These are phyloP conservation scores for Penicillium decumbens DNA, from an alignment of 2,329 filamentous ascomycete species.

Conservation along the genomic window DNA sequence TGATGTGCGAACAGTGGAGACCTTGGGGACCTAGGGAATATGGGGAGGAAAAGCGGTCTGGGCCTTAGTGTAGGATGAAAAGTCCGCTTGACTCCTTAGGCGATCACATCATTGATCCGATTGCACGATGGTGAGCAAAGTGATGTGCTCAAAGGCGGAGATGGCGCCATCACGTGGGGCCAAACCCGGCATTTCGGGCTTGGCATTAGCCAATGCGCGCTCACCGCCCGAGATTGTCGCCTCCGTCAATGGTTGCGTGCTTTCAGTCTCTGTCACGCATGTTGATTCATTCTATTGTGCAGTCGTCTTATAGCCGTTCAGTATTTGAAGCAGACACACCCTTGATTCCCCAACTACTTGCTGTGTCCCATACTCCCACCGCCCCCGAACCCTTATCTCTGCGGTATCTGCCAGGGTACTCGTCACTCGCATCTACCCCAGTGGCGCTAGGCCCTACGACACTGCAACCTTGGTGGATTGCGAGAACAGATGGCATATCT, in stretches of 20 bases:
- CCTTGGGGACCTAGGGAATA: not conserved
- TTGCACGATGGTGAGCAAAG: not conserved
- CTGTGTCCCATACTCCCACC: not conserved
- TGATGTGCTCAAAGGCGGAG: constrained; percentile 13
- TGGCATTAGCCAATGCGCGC: constrained; percentile 7
- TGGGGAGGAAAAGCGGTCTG: not conserved
- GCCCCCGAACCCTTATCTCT: not conserved
- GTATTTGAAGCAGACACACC: constrained; percentile 1
- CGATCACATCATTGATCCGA: not conserved
- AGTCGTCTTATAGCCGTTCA: not conserved
- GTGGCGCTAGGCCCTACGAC: not conserved
- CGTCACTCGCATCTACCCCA: not conserved
- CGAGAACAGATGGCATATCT: not conserved
- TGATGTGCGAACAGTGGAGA: not conserved
- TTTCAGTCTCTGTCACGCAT: constrained; percentile 11
- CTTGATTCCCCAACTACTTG: not conserved
- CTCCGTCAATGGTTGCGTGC: constrained; percentile 11
- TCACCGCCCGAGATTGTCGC: constrained; percentile 11
- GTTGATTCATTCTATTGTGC: constrained; percentile 7
- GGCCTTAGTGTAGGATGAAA: not conserved
- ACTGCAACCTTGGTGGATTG: constrained; percentile 1
- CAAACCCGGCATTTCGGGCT: not conserved
- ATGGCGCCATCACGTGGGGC: constrained; percentile 21
- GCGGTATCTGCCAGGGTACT: constrained; percentile 10
- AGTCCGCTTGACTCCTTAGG: not conserved